Evolutionary conservation across 164 flowering plant genomes (phyloP).

Genomic region (Paratinospora sagittata): DNA sequence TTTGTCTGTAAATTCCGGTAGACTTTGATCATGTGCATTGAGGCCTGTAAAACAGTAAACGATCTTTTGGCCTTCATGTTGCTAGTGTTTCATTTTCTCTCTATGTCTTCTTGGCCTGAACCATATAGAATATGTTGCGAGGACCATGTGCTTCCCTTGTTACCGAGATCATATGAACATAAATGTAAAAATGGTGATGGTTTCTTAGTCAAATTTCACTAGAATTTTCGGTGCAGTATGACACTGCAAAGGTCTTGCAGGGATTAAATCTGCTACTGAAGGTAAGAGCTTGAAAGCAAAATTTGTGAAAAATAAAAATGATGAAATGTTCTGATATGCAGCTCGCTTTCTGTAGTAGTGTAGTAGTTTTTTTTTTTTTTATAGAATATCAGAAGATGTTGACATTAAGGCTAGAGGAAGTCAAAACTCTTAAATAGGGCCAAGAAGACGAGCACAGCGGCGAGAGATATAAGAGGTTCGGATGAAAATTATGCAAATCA

Average conservation of each 20-base stretch:
- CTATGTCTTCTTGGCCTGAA: background rate
- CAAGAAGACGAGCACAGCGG: no score
- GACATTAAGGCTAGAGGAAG: no score
- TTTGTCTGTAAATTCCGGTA: constrained; percentile 19
- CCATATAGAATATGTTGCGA: background rate
- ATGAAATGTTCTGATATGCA: no score
- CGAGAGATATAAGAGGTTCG: no score
- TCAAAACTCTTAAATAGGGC: no score
- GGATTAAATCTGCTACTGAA: background rate
- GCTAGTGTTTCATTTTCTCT: background rate
- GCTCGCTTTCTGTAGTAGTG: no score
- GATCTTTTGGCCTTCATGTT: constrained; percentile 17
- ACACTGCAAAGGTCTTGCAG: background rate
- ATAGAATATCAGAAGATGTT: no score
- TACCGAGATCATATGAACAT: background rate
- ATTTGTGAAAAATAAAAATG: background rate
- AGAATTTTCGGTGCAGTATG: background rate
- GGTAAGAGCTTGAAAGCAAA: background rate
- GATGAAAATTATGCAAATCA: no score
- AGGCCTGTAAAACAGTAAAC: constrained; percentile 23
- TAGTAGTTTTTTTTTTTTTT: no score
- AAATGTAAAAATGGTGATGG: background rate
- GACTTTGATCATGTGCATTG: constrained; percentile 21
- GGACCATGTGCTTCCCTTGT: background rate
- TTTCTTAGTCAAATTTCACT: background rate